A percentile compares a stretch with the other conserved stretches of the same genome.
These are phyloP conservation scores for Boletus pseudopeckii DNA, from an alignment of 768 basidiomycete genomes.

Conservation along the genomic window DNA sequence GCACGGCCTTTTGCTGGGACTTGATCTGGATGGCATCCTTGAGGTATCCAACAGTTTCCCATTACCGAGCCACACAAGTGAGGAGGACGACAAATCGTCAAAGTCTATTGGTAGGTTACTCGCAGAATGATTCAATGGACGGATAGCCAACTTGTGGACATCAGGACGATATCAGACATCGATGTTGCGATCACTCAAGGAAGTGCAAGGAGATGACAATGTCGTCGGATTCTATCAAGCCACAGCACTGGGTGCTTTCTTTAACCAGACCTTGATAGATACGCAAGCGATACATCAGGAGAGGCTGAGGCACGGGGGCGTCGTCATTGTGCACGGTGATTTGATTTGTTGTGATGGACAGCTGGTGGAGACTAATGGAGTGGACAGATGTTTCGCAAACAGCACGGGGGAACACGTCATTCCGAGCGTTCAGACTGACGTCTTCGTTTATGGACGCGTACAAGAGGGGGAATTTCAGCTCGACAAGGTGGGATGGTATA, in stretches of 20 bases:
- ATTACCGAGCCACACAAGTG: slow-evolving; percentile 65
- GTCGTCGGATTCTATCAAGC: slow-evolving; percentile 95
- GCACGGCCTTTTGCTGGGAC: slow-evolving; percentile 82
- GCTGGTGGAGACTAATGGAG: slow-evolving; percentile 4
- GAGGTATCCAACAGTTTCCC: slow-evolving; percentile 92
- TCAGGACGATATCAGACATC: slow-evolving; percentile 77
- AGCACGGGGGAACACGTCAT: slow-evolving; percentile 77
- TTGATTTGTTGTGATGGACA: slow-evolving; percentile 8
- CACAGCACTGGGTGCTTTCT: slow-evolving; percentile 80
- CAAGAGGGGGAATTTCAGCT: slow-evolving; percentile 81
- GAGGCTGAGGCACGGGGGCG: slow-evolving; percentile 78
- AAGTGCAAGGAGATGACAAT: slow-evolving; percentile 88
- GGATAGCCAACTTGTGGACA: background rate
- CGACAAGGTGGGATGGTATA: slow-evolving; percentile 58
- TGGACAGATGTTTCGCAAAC: slow-evolving; percentile 71
- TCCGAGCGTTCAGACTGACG: slow-evolving; percentile 87
- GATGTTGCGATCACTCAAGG: slow-evolving; percentile 85
- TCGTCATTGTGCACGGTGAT: slow-evolving; percentile 81
- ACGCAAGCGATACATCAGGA: slow-evolving; percentile 85
- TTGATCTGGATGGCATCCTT: slow-evolving; percentile 87
- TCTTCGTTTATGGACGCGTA: slow-evolving; percentile 76
- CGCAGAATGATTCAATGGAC: slow-evolving; percentile 1
- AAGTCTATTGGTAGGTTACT: slow-evolving; percentile 64
- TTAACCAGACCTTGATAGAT: slow-evolving; percentile 76
- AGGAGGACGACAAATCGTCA: slow-evolving; percentile 79